Conservation (phyloP, 2,329 filamentous ascomycete genomes). For the Samsoniella hepiali region DNA sequence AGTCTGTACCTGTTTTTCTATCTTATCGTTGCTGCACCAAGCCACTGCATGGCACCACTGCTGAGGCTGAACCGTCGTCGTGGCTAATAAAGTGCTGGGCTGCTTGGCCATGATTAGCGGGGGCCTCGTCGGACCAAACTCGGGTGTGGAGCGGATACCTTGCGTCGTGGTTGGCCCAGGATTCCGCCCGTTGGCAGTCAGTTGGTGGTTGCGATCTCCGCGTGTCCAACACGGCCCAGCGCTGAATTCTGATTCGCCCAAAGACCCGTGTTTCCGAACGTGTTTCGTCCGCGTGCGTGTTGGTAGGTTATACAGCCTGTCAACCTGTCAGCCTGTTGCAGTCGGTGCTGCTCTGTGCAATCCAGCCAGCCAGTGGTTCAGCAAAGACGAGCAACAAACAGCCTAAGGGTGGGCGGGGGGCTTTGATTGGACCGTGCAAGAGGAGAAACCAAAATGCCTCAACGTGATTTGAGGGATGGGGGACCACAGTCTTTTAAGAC, state of each 20-base stretch:
- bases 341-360: slow-evolving; percentile 9
- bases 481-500: slow-evolving; percentile 42
- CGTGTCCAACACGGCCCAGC: not conserved
- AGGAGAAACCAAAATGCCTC: slow-evolving; percentile 40
- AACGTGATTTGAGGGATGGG: slow-evolving; percentile 52
- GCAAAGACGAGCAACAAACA: slow-evolving; percentile 23
- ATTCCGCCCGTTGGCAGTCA: slow-evolving; percentile 9
- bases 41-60: not conserved
- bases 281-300: not conserved
- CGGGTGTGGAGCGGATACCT: slow-evolving; percentile 3
- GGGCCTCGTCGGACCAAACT: slow-evolving; percentile 4
- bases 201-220: not conserved
- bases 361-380: not conserved
- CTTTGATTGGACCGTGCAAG: slow-evolving; percentile 47
- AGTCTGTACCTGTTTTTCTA: no score
- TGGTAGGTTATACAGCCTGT: not conserved
- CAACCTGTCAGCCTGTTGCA: not conserved
- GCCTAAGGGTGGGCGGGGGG: slow-evolving; percentile 22
- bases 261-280: not conserved
- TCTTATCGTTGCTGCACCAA: not conserved
- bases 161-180: slow-evolving; percentile 7
- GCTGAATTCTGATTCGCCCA: not conserved
- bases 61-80: not conserved
- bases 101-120: not conserved
- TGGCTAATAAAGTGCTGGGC: no score